Conservation (phyloP, 2,329 filamentous ascomycete genomes). For the Colletotrichum brevisporum region DNA sequence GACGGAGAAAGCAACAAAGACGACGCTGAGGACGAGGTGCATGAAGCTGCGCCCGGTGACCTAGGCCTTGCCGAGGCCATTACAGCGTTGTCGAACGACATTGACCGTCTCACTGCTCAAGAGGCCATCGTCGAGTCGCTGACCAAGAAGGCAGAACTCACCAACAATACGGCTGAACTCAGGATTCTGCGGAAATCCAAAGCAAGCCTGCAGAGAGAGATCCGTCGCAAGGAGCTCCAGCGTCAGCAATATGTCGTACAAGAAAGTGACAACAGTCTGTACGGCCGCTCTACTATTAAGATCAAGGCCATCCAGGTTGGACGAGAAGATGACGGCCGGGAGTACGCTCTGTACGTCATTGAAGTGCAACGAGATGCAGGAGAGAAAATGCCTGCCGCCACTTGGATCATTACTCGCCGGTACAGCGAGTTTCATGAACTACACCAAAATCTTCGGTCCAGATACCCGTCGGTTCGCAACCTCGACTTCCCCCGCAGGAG, state of each 20-base stretch:
- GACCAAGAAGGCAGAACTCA: conserved; percentile 93
- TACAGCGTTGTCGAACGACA: conserved; percentile 86
- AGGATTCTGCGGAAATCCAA: conserved; percentile 95
- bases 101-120: conserved; percentile 89
- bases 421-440: conserved; percentile 98
- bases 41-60: conserved; percentile 94
- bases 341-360: conserved; percentile 93
- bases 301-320: conserved; percentile 96
- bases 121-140: conserved; percentile 93
- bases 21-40: conserved; percentile 84
- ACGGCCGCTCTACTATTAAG: conserved; percentile 88
- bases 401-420: conserved; percentile 91
- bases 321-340: conserved; percentile 90
- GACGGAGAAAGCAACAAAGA: conserved; percentile 68
- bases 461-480: conserved; percentile 89
- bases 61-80: conserved; percentile 95
- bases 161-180: conserved; percentile 95
- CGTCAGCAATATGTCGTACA: conserved; percentile 97
- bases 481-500: conserved; percentile 93
- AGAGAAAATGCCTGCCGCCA: conserved; percentile 96
- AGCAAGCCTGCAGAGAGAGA: conserved; percentile 91
- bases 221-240: conserved; percentile 94
- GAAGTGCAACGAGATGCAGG: conserved; percentile 92
- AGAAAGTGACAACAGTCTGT: conserved; percentile 97
- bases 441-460: conserved; percentile 86